phyloP scores from a whole-genome alignment of 331 rosid genomes.

The Rhamnella rubrinervis region DNA sequence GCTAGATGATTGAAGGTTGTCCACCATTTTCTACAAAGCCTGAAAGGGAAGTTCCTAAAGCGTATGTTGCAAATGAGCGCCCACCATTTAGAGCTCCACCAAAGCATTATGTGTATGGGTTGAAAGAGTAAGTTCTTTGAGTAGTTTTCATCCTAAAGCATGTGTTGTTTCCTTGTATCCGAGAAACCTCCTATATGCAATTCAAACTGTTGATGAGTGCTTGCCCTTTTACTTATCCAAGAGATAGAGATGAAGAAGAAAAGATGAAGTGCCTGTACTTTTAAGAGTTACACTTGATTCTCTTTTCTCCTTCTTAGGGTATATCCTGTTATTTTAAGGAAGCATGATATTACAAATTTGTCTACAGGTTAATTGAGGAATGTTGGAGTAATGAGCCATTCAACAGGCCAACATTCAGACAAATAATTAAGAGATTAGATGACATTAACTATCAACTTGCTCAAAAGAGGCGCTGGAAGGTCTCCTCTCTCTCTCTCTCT shows the following conservation, averaged over 20 bases:
- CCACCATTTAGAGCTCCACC: conserved; percentile 68
- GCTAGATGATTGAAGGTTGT: conserved; percentile 86
- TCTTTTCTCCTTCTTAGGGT: neutral
- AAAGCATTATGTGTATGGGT: conserved; percentile 69
- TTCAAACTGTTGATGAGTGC: too few relatives aligned
- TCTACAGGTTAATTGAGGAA: conserved; percentile 40
- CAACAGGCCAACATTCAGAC: conserved; percentile 43
- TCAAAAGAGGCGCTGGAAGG: conserved; percentile 44
- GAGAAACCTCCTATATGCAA: too few relatives aligned
- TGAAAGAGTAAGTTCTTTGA: conserved; percentile 60
- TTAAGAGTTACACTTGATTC: too few relatives aligned
- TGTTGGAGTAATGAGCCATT: conserved; percentile 45
- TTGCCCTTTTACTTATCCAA: too few relatives aligned
- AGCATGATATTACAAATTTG: conserved; percentile 3
- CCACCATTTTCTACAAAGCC: conserved; percentile 60
- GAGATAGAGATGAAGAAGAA: too few relatives aligned
- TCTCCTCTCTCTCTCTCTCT: conserved; percentile 24
- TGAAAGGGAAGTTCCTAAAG: conserved; percentile 73
- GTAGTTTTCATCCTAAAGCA: neutral
- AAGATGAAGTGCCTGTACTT: too few relatives aligned
- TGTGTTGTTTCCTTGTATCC: too few relatives aligned
- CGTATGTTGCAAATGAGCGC: conserved; percentile 67
- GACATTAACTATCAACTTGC: conserved; percentile 29
- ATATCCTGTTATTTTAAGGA: neutral
- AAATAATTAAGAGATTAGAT: conserved; percentile 43